Evolutionary conservation across 2,329 filamentous ascomycete genomes (phyloP), one percentile per base, ranked within the genome.

Genomic region (Fusarium foetens): DNA sequence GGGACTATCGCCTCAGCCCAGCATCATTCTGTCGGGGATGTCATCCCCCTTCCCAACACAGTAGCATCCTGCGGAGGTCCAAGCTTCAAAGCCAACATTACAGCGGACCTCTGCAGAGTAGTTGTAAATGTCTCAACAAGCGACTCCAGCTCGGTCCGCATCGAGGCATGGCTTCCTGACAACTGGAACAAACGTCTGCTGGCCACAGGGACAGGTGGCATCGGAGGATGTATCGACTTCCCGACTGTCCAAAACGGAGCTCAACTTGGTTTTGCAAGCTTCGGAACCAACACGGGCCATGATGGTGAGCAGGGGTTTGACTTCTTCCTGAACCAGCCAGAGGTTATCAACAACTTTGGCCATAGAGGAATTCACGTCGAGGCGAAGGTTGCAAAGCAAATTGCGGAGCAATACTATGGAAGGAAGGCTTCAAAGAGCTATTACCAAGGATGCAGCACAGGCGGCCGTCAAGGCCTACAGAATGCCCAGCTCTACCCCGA

Each of bases 391-490:
- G 61, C 63, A 3, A 66, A 66, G 11, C 51, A 66, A 8, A 46
- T 66, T 1, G 61, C 58, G 2, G 11, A 66, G 39, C 63, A 59
- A 6, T 66, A 66, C 8, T 66, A 66, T 2, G 51, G 63, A 1
- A 14, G 17, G 4, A 46, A 39, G 6, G 33, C 39, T 1, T 36
- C 27, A 0, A 59, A 52, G 11, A 66, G 63, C 4, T 66, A 66
- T 3, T 66, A 66, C 8, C 39, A 66, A n/a, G 63, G 61, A 0
- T 66, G 63, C 3, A 66, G 63, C 5, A 66, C 63, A 5, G 63
- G 61, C 5, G 45, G 63, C 1, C 61, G 63, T 0, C 61, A 66
- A 41, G 52, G 63, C 3, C 33, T 66, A 3, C 61, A 66, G 21
- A 66, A 66, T 16, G 61, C 52, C 1, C 63, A 66, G 23, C 27